Evolutionary conservation across 1,139 yeast species (phyloP).

Genomic region (Suhomyces taliae): DNA sequence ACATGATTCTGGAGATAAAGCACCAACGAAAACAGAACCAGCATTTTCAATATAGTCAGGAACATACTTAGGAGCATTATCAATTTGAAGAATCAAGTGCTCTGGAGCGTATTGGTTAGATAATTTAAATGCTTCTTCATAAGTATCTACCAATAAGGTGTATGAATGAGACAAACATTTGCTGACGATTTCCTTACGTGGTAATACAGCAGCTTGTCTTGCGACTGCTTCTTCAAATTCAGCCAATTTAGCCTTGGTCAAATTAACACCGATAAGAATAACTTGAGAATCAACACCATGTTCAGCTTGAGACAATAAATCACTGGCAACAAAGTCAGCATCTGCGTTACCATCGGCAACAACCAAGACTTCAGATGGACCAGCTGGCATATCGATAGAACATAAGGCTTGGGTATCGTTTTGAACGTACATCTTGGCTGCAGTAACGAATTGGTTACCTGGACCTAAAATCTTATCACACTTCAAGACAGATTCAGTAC

Average conservation of each 20-base stretch:
- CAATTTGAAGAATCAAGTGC: slow-evolving; percentile 88
- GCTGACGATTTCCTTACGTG: slow-evolving; percentile 91
- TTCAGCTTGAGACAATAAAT: slow-evolving; percentile 94
- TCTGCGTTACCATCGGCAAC: slow-evolving; percentile 85
- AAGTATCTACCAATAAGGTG: slow-evolving; percentile 63
- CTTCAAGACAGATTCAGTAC: slow-evolving; percentile 88
- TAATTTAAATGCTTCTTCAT: slow-evolving; percentile 77
- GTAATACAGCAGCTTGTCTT: slow-evolving; percentile 79
- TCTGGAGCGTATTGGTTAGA: slow-evolving; percentile 96
- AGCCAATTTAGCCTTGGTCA: slow-evolving; percentile 57
- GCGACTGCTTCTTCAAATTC: slow-evolving; percentile 81
- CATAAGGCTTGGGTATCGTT: slow-evolving; percentile 94
- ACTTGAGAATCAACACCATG: slow-evolving; percentile 99
- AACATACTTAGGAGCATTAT: slow-evolving; percentile 72
- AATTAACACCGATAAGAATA: slow-evolving; percentile 77
- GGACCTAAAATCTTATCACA: slow-evolving; percentile 98
- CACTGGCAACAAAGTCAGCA: slow-evolving; percentile 95
- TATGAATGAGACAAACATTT: slow-evolving; percentile 91
- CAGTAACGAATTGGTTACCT: slow-evolving; percentile 98
- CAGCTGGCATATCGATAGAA: slow-evolving; percentile 99
- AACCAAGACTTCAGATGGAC: slow-evolving; percentile 96
- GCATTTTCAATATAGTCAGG: slow-evolving; percentile 79
- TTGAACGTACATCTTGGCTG: slow-evolving; percentile 96
- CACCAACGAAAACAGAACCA: slow-evolving; percentile 95
- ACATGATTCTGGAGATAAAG: slow-evolving; percentile 94